Evolutionary conservation across 2,329 filamentous ascomycete genomes (phyloP).

Genomic region (Cucurbitaria berberidis): DNA sequence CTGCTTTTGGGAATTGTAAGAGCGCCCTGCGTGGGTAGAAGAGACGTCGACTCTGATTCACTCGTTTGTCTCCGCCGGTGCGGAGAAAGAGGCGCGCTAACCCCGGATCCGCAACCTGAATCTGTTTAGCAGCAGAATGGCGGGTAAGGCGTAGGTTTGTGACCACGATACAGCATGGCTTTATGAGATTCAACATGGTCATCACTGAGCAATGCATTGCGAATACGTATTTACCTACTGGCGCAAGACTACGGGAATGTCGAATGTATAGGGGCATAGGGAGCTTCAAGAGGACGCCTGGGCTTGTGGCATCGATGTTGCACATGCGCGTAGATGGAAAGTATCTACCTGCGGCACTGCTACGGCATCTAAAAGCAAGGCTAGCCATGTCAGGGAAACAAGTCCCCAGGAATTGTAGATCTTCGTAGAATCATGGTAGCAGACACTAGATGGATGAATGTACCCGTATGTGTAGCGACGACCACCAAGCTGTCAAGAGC

Average conservation of each 20-base stretch:
- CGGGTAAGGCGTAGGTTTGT: not conserved
- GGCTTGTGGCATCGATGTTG: not conserved
- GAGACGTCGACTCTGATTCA: conserved; percentile 7
- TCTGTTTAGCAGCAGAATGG: conserved; percentile 1
- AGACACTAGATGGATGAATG: not conserved
- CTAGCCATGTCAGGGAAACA: not conserved
- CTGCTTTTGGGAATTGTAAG: not conserved
- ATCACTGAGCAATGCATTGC: not conserved
- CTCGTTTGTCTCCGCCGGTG: conserved; percentile 4
- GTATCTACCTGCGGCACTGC: conserved; percentile 4
- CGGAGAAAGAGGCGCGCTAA: conserved; percentile 5
- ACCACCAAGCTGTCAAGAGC: not conserved
- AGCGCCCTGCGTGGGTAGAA: not conserved
- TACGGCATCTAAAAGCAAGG: conserved; percentile 11
- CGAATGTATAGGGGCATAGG: not conserved
- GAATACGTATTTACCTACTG: not conserved
- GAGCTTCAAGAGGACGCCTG: not conserved
- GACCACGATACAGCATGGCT: not conserved
- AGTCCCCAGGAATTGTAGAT: not conserved
- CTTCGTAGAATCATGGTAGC: too few species aligned
- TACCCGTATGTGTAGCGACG: not conserved
- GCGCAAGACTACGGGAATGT: not conserved
- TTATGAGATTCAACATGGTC: not conserved
- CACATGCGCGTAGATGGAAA: conserved; percentile 11
- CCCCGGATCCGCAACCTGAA: not conserved